These are phyloP conservation scores for Megacollybia marginata DNA, from an alignment of 768 basidiomycete genomes.

Conservation along the genomic window DNA sequence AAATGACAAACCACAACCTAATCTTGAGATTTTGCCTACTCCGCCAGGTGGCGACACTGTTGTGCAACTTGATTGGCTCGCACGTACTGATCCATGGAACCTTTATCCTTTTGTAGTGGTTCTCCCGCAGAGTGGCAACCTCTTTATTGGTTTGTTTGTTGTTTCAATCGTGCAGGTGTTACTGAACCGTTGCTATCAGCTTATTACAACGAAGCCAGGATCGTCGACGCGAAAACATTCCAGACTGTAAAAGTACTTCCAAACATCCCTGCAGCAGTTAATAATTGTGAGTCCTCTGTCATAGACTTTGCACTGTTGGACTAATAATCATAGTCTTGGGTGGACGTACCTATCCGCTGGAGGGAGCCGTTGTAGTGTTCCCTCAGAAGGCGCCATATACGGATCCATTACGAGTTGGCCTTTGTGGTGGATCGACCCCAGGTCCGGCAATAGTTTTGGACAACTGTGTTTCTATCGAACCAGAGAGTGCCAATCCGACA, in stretches of 20 bases:
- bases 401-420: constrained; percentile 55
- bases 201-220: constrained; percentile 78
- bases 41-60: constrained; percentile 57
- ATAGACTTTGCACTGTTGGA: neutral
- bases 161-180: neutral
- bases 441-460: constrained; percentile 45
- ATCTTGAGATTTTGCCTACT: constrained; percentile 63
- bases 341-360: constrained; percentile 73
- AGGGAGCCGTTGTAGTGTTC: constrained; percentile 62
- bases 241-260: constrained; percentile 52
- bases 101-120: constrained; percentile 71
- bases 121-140: constrained; percentile 57
- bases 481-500: constrained; percentile 51
- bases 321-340: constrained; percentile 35
- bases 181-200: constrained; percentile 26
- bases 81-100: constrained; percentile 72
- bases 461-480: constrained; percentile 64
- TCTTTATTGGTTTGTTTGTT: constrained; percentile 56
- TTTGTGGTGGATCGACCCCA: constrained; percentile 71
- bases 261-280: constrained; percentile 70
- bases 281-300: constrained; percentile 36
- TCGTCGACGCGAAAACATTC: constrained; percentile 62
- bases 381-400: constrained; percentile 72
- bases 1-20: constrained; percentile 59
- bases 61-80: constrained; percentile 56